These are phyloP conservation scores for Acanthamoeba royreba DNA, from an alignment of 208 protist genomes.

Conservation along the genomic window DNA sequence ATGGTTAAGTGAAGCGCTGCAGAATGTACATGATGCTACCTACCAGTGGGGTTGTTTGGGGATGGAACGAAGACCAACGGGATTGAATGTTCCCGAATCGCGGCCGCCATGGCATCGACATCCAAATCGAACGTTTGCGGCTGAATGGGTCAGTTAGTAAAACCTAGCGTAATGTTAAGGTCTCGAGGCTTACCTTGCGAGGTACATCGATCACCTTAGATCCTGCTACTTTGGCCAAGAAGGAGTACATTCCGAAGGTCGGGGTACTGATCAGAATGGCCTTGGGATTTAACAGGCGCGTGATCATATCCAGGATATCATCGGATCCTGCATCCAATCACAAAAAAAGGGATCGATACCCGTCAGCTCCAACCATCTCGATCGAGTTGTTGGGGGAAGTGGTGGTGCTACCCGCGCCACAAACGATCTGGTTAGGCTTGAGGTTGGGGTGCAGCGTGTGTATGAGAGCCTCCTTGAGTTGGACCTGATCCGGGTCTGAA, in stretches of 20 bases:
- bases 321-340: neutral
- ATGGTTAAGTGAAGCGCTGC: neutral
- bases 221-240: neutral
- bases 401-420: neutral
- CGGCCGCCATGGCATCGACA: neutral
- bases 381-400: neutral
- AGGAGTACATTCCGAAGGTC: slow-evolving; percentile 64
- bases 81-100: neutral
- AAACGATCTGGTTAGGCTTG: neutral
- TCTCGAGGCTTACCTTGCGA: neutral
- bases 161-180: neutral
- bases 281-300: slow-evolving; percentile 6
- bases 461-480: neutral
- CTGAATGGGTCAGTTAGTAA: neutral
- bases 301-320: slow-evolving; percentile 65
- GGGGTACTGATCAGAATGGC: slow-evolving; percentile 45
- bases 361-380: neutral
- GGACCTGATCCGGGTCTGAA: slow-evolving; percentile 3
- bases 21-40: neutral
- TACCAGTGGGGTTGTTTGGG: slow-evolving; percentile 42
- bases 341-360: neutral
- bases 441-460: neutral
- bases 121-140: slow-evolving; percentile 9
- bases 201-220: neutral
- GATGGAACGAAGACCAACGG: neutral